Evolutionary conservation across 1,139 yeast genomes (phyloP).

Genomic region (Candida sanyaensis): DNA sequence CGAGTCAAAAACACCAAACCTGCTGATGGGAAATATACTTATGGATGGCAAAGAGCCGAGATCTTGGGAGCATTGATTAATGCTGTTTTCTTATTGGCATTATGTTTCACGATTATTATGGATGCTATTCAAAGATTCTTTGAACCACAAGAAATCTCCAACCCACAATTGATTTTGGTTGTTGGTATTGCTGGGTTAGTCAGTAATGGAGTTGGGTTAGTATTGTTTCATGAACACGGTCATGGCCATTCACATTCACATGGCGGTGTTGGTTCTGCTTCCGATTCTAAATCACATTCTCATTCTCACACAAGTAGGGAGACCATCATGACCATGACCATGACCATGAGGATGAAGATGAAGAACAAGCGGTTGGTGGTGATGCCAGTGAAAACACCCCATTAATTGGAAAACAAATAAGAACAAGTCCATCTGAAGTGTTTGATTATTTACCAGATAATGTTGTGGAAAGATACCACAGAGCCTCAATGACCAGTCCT

Average conservation of each 20-base stretch:
- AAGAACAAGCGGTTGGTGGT: conserved; percentile 13
- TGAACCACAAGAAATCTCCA: conserved; percentile 74
- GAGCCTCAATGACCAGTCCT: background rate
- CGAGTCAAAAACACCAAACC: conserved; percentile 79
- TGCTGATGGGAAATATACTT: conserved; percentile 87
- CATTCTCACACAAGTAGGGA: conserved; percentile 19
- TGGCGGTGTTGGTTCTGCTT: background rate
- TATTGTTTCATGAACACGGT: conserved; percentile 91
- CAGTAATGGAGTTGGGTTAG: conserved; percentile 81
- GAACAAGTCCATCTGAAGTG: conserved; percentile 26
- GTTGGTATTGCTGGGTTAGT: conserved; percentile 84
- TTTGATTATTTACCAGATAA: conserved; percentile 42
- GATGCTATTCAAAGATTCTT: conserved; percentile 92
- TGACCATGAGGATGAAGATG: conserved; percentile 4
- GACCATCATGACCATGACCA: background rate
- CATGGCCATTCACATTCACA: conserved; percentile 56
- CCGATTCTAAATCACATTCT: conserved; percentile 18
- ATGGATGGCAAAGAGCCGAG: conserved; percentile 97
- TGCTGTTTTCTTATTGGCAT: conserved; percentile 88
- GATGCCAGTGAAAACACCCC: conserved; percentile 17
- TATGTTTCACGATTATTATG: conserved; percentile 87
- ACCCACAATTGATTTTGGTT: conserved; percentile 74
- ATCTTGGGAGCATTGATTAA: conserved; percentile 91
- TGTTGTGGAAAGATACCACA: conserved; percentile 34
- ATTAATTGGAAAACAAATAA: conserved; percentile 14